Evolutionary conservation across 345 rosid species (phyloP), one percentile per base, ranked within the genome.

Genomic region (Pistacia vera): DNA sequence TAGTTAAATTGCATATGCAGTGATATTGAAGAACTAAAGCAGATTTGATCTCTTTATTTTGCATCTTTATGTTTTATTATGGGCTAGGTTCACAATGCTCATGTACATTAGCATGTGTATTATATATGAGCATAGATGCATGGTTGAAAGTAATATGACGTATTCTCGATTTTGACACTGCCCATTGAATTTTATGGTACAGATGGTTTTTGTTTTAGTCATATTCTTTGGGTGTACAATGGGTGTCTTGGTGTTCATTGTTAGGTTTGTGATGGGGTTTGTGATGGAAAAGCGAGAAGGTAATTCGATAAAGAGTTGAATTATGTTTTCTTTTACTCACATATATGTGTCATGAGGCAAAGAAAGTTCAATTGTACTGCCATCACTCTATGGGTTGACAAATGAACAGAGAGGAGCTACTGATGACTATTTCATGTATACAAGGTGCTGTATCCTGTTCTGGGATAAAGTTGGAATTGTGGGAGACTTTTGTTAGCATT

Each of bases 261-360:
- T 83, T 95, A 97, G 99, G 97, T 92, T 83, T 95, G 97, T 84
- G 98, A 95, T 84, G 87, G 87, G 99, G 97, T 92, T 83, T 95
- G 97, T 84, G 98, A 95, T 84, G 87, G 87, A 57, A 92, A 88
- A 90, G 99, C 98, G 56, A 90, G 98, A 81, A 89, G 97, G 99
- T 93, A 75, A 76, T 70, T 56, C 57, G 12, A 36, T 41, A 65
- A 46, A 63, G 41, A 44, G n/a, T 55, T 68, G 59, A 33, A 18
- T 28, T 41, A 4, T 69, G 7, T n/a, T 56, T 67, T 38, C n/a
- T 59, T 44, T 68, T 30, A 16, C 41, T 73, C 71, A 20, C 5
- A 63, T 60, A 4, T 20, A n/a, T 72, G 22, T 55, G 33, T 30
- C 33, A 30, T 70, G 58, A 18, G 63, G 49, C 20, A 8, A 68